phyloP scores from a whole-genome alignment of 2,329 filamentous ascomycete species.

The Hypoxylon sp. region DNA sequence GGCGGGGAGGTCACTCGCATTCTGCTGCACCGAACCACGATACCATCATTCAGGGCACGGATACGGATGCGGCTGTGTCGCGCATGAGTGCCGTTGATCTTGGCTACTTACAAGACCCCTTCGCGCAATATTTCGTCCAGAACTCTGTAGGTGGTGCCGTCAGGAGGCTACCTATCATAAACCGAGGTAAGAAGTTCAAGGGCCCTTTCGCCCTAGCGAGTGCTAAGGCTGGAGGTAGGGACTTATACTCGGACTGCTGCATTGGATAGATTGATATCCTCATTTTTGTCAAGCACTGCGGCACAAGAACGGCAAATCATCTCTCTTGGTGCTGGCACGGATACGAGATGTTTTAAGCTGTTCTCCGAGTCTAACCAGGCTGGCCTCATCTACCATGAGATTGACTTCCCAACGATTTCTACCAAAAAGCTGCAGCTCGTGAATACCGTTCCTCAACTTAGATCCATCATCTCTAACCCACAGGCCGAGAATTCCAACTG shows the following conservation, averaged over 20 bases:
- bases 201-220: slow-evolving; percentile 38
- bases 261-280: slow-evolving; percentile 81
- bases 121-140: slow-evolving; percentile 78
- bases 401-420: slow-evolving; percentile 88
- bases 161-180: slow-evolving; percentile 89
- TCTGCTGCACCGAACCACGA: slow-evolving; percentile 68
- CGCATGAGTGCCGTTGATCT: slow-evolving; percentile 88
- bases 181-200: slow-evolving; percentile 75
- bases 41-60: slow-evolving; percentile 85
- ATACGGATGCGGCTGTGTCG: slow-evolving; percentile 91
- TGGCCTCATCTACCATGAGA: slow-evolving; percentile 84
- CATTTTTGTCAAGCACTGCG: slow-evolving; percentile 71
- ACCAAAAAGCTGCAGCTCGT: slow-evolving; percentile 72
- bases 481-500: slow-evolving; percentile 56
- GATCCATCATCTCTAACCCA: slow-evolving; percentile 57
- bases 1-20: slow-evolving; percentile 46
- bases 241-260: slow-evolving; percentile 93
- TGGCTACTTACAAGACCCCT: slow-evolving; percentile 88
- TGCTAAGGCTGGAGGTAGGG: slow-evolving; percentile 65
- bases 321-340: slow-evolving; percentile 92
- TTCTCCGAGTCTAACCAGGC: slow-evolving; percentile 61
- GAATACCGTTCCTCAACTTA: slow-evolving; percentile 62
- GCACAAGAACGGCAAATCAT: slow-evolving; percentile 78
- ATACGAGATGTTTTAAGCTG: slow-evolving; percentile 88
- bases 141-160: slow-evolving; percentile 61